Evolutionary conservation across 108 stramenopile genomes (phyloP), one percentile per base, ranked within the genome.

Genomic region (Nannochloropsis gaditana): DNA sequence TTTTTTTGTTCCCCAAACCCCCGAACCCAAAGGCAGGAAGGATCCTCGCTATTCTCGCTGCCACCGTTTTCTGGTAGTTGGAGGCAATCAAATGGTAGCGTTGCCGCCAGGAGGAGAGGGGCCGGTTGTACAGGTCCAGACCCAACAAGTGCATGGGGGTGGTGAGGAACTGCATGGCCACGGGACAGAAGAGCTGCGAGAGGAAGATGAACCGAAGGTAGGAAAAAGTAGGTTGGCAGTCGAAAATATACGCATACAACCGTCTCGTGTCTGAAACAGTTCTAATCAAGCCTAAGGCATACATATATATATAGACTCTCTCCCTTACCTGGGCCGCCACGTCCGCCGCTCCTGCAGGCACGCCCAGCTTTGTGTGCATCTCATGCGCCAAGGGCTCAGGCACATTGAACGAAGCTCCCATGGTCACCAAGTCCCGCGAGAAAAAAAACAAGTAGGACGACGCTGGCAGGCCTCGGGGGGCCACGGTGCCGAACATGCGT

Each of bases 101-200:
- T 21, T 81, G 21, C 42, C 31, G 5, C 9, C 31, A 9, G 10
- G 45, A 45, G 80, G 31, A 41, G 19, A 41, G 31, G 41, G 80
- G 80, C 31, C 80, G 80, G 80, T 88, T 88, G 84, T 88, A 88
- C 41, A 88, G 47, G 84, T 88, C 87, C 43, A 88, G 81, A 4
- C 87, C 87, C 2, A 88, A 45, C 83, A 88, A 45, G 87, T 88
- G 87, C 43, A 88, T 31, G 44, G 87, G 87, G 15, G 87, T 88
- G 43, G 80, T 80, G 43, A 88, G 84, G 19, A 88, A 43, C 84
- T 88, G 87, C n/a, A 84, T 50, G 9, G 84, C 80, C 9, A 80
- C 80, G 6, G 87, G 87, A 45, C 83, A 84, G 45, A 84, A 45
- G 9, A 88, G 80, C 84, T 88, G 85, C 21, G 41, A 79, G 9